These are phyloP conservation scores for Diversispora epigaea DNA, from an alignment of 192 early-diverging fungal species.

Conservation along the genomic window DNA sequence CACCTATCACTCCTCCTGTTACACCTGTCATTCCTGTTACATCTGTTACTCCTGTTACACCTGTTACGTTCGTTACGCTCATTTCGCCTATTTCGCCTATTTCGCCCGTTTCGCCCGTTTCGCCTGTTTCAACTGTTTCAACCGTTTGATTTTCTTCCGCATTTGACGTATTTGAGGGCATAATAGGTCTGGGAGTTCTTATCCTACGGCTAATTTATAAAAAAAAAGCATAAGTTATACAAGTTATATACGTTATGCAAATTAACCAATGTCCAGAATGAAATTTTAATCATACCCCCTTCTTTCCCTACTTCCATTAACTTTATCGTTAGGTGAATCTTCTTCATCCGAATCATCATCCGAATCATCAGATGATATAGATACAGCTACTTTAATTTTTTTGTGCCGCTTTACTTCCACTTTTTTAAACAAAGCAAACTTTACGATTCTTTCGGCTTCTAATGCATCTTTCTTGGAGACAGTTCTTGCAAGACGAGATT, in stretches of 20 bases:
- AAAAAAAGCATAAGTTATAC: neutral
- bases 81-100: too few species aligned
- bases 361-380: constrained; percentile 35
- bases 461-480: constrained; percentile 88
- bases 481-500: constrained; percentile 75
- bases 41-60: neutral
- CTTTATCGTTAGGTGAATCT: constrained; percentile 32
- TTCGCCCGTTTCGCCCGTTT: too few species aligned
- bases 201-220: too few species aligned
- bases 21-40: neutral
- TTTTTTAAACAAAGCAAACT: constrained; percentile 92
- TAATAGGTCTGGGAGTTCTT: too few species aligned
- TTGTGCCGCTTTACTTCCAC: constrained; percentile 54
- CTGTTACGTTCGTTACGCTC: too few species aligned
- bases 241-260: neutral
- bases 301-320: constrained; percentile 20
- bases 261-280: neutral
- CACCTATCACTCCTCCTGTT: neutral
- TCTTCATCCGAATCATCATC: constrained; percentile 51
- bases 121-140: too few species aligned
- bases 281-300: neutral
- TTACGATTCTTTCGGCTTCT: constrained; percentile 76
- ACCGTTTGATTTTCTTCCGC: too few species aligned
- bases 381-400: constrained; percentile 48
- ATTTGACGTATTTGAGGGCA: too few species aligned